Percentiles rank a stretch among this genome's conserved stretches.
Conservation (phyloP, 108 stramenopile species). For the Schizochytrium sp. region DNA sequence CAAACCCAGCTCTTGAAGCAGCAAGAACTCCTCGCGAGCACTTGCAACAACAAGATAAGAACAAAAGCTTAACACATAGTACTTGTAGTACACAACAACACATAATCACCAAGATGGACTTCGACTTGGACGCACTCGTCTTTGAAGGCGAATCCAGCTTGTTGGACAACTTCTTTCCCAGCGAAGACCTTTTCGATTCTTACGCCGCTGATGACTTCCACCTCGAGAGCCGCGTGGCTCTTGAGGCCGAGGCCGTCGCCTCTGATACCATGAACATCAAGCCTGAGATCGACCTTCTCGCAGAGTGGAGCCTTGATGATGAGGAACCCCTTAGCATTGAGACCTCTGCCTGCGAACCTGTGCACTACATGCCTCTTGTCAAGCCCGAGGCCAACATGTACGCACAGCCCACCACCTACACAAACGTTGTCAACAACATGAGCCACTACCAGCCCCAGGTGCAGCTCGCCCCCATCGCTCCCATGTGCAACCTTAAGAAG, state of each 20-base stretch:
- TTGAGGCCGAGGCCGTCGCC: background rate
- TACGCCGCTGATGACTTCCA: too few relatives aligned
- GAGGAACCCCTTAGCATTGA: background rate
- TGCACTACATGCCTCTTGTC: too few relatives aligned
- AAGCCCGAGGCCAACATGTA: too few relatives aligned
- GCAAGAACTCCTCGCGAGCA: too few relatives aligned
- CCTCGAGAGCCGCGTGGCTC: too few relatives aligned
- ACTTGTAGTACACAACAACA: background rate
- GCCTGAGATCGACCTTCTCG: background rate
- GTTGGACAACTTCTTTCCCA: too few relatives aligned
- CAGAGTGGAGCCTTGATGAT: background rate
- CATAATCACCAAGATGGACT: background rate
- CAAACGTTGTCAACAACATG: too few relatives aligned
- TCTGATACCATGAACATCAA: background rate
- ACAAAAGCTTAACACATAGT: background rate
- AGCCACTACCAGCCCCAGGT: background rate
- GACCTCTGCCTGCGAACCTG: background rate
- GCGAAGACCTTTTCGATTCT: too few relatives aligned
- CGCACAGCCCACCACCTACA: too few relatives aligned
- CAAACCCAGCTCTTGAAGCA: too few relatives aligned
- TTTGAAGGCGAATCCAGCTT: slow-evolving; percentile 5
- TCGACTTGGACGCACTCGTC: background rate
- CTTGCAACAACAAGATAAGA: background rate
- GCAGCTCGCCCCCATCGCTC: background rate
- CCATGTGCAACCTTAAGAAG: background rate